phyloP scores from a whole-genome alignment of 2,329 filamentous ascomycete species.

The Microdochium bolleyi region DNA sequence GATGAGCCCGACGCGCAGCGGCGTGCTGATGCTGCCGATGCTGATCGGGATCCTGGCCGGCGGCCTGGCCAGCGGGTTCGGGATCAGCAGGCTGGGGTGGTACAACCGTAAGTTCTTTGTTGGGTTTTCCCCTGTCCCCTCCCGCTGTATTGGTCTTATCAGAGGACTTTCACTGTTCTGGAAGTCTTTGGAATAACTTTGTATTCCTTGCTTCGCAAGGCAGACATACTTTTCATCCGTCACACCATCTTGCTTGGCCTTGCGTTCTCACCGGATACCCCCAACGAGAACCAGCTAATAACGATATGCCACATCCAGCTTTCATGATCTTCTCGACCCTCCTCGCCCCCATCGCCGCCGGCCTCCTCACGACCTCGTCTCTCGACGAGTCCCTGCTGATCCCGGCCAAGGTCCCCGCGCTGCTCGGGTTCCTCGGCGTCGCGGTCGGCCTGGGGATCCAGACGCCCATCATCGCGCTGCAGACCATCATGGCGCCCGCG shows the following conservation, averaged over 20 bases:
- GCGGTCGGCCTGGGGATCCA: slow-evolving; percentile 3
- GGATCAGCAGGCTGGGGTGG: slow-evolving; percentile 1
- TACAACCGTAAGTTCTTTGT: slow-evolving; percentile 3
- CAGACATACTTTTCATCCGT: too few species aligned
- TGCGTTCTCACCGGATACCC: too few species aligned
- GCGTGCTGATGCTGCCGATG: slow-evolving; percentile 1
- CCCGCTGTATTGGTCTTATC: not conserved
- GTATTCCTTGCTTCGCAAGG: not conserved
- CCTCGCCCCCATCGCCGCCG: slow-evolving; percentile 4
- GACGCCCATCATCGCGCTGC: slow-evolving; percentile 4
- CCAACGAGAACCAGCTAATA: not conserved
- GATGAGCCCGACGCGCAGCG: slow-evolving; percentile 1
- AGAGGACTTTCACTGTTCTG: too few species aligned
- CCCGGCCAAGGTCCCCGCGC: slow-evolving; percentile 1
- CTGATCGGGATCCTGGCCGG: slow-evolving; percentile 1
- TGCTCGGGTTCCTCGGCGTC: slow-evolving; percentile 4
- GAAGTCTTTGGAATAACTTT: too few species aligned
- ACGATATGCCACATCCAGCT: slow-evolving; percentile 2
- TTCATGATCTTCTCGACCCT: slow-evolving; percentile 6
- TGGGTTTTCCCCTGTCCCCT: not conserved
- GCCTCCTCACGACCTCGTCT: slow-evolving; percentile 4
- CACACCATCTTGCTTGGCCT: too few species aligned
- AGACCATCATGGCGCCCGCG: slow-evolving; percentile 3
- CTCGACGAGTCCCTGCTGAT: slow-evolving; percentile 1
- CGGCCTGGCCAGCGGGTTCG: not conserved